Evolutionary conservation across 2,329 filamentous ascomycete genomes (phyloP), one percentile per base, ranked within the genome.

Genomic region (Thelonectria rubi): DNA sequence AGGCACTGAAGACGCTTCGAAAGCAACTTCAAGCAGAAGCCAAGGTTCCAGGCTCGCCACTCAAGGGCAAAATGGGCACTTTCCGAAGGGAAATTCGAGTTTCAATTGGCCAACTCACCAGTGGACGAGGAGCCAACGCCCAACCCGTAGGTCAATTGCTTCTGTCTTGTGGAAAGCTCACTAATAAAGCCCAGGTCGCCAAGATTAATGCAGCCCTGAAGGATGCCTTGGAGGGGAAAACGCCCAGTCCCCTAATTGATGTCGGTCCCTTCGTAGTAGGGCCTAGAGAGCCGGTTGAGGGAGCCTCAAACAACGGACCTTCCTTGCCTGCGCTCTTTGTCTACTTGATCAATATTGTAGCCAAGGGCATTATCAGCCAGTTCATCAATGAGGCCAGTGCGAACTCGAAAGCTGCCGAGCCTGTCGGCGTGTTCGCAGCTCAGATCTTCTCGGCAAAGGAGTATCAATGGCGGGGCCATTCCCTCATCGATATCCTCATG

Each of bases 401-500:
- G 21, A 86, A 87, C 55, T 83, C 86, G 1, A 86, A 85, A 63
- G 83, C 86, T 6, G 92, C 92, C 10, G 91, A 95, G 68, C 90
- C 91, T 1, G 84, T 96, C 46, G 93, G 93, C n/a, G 86, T 94
- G 21, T 82, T 94, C 21, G 84, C 89, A 1, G 90, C 90, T 7
- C 87, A 89, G 65, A 84, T 96, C 30, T 94, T 96, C 74, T 90
- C 91, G 1, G 82, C 85, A 54, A 82, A 86, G 17, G 82, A 86
- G 15, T 91, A 92, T 72, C 81, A 85, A 55, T 91, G 88, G 83
- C 84, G 88, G 52, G 89, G 87, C 9, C 78, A 84, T 49, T 84
- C 89, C 1, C 81, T 97, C 60, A 89, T 93, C 54, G 92, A 96
- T 73, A 91, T 98, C 61, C 82, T 98, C 30, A 89, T 97, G 71